Evolutionary conservation across 805 yeast genomes (phyloP).

Genomic region (Lachancea thermotolerans): DNA sequence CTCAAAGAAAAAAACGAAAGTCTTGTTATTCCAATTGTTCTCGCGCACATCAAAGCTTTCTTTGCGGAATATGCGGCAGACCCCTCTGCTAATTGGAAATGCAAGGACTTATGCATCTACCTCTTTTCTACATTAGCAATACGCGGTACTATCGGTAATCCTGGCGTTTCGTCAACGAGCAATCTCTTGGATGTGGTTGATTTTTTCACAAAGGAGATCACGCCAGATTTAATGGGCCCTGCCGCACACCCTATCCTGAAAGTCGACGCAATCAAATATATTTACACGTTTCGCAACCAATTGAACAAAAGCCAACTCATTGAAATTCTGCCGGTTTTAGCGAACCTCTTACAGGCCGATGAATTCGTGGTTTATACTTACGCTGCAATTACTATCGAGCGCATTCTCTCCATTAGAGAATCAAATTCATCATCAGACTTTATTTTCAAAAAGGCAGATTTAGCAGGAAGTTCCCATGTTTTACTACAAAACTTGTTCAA

Average conservation of each 20-base stretch:
- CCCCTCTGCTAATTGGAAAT: conserved; percentile 60
- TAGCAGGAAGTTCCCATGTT: conserved; percentile 54
- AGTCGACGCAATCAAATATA: conserved; percentile 89
- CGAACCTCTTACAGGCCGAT: conserved; percentile 56
- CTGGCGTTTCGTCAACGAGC: conserved; percentile 85
- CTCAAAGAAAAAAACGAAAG: conserved; percentile 73
- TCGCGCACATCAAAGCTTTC: conserved; percentile 64
- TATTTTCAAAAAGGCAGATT: conserved; percentile 67
- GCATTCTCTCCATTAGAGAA: conserved; percentile 71
- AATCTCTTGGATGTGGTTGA: conserved; percentile 76
- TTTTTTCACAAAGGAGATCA: conserved; percentile 75
- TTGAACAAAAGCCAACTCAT: conserved; percentile 76
- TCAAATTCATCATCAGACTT: conserved; percentile 41
- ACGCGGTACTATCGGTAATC: conserved; percentile 77
- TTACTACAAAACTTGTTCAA: conserved; percentile 60
- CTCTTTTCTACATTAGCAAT: conserved; percentile 86
- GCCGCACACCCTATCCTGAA: conserved; percentile 68
- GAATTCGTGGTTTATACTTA: conserved; percentile 87
- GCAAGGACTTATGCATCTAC: conserved; percentile 80
- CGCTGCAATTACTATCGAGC: conserved; percentile 88
- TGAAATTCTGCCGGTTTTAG: conserved; percentile 72
- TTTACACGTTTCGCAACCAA: conserved; percentile 87
- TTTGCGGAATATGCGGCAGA: conserved; percentile 44
- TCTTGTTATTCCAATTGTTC: conserved; percentile 65
- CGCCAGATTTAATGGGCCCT: conserved; percentile 63